Evolutionary conservation across 805 yeast genomes (phyloP).

Genomic region (Nakazawaea anatomiae): DNA sequence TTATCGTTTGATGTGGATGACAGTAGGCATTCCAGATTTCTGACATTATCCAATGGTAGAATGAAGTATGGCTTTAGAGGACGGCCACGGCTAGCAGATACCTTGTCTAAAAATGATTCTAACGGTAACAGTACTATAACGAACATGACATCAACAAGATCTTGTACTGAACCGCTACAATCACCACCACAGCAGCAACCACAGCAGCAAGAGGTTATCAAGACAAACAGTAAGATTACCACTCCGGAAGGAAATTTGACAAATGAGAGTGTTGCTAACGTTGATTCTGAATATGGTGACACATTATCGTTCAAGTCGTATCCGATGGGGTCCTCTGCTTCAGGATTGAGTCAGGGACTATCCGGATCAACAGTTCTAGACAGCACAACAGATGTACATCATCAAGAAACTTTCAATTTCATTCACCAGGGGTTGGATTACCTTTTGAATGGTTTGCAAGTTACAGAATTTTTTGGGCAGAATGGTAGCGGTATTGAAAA

Average conservation of each 20-base stretch:
- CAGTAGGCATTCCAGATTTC: conserved; percentile 24
- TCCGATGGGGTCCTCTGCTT: neutral
- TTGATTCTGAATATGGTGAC: neutral
- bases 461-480: neutral
- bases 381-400: neutral
- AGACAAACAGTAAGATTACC: neutral
- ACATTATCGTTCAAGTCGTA: neutral
- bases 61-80: conserved; percentile 36
- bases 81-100: conserved; percentile 32
- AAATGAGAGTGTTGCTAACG: neutral
- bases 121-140: neutral
- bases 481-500: neutral
- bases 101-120: conserved; percentile 20
- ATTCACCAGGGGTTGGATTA: conserved; percentile 6
- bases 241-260: neutral
- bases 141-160: neutral
- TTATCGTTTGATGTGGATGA: conserved; percentile 48
- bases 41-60: conserved; percentile 27
- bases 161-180: too few relatives aligned
- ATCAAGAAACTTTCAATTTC: conserved; percentile 4
- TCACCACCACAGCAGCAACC: too few relatives aligned
- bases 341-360: neutral
- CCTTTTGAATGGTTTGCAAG: conserved; percentile 3
- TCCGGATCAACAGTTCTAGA: neutral
- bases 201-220: too few relatives aligned